Base-by-base conservation (phyloP, 139 green algal genomes). In the Micractinium conductrix region DNA sequence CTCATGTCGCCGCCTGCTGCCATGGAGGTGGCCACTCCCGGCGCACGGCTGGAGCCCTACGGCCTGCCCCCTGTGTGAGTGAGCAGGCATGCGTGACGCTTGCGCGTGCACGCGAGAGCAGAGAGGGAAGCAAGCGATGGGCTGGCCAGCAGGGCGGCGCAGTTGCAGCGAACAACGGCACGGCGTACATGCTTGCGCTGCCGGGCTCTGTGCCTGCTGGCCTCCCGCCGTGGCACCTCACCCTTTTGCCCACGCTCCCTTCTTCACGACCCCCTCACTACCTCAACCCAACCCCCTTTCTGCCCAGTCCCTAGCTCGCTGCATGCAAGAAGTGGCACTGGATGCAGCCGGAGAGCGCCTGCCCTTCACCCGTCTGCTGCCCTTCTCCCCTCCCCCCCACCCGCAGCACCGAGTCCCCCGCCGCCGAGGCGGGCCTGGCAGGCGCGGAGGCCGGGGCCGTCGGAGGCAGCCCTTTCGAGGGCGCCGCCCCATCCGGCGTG, bases 1-100 rank as follows among this genome's bases (percentile, higher is more conserved):
- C 45, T 87, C 28, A 87, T 87, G 83, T 35, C 28, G 9, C 62
- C 83, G 33, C 83, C 83, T 14, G 42, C 63, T 24, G 60, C 83
- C 1, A 30, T 79, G 16, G 5, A 73, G 45, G 17, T 33, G 26
- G 53, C 21, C 8, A 35, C 42, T 2, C 45, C 44, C 0, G 53
- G 24, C 28, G 26, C 26, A 2, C 60, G 19, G 19, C 62, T 24
- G 19, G 33, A 21, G n/a, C 10, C 28, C 62, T 40, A 38, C 30
- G 10, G 28, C 4, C 4, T 2, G 28, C 7, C 62, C 30, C 62
- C 5, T 4, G 26, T 38, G 30, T 30, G 19, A 65, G 55, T 35
- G 26, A 33, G 21, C 60, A 65, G 19, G 17, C 30, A 35, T 48
- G 67, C 67, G n/a, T n/a, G n/a, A n/a, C n/a, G n/a, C n/a, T n/a